phyloP scores from a whole-genome alignment of 2,329 filamentous ascomycete genomes.

The Metarhizium guizhouense region DNA sequence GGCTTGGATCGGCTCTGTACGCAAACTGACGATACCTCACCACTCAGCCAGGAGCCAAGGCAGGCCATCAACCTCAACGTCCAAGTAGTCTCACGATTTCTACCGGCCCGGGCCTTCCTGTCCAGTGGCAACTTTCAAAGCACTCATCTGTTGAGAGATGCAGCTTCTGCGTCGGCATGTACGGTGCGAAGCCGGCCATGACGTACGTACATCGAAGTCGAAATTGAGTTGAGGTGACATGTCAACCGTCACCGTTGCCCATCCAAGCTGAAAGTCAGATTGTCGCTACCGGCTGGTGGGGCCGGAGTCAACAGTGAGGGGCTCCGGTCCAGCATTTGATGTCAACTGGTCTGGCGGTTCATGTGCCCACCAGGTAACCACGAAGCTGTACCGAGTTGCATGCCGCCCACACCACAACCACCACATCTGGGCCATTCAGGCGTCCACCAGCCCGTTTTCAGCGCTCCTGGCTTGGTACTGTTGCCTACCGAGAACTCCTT shows the following conservation, averaged over 20 bases:
- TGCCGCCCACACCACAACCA: too few species aligned
- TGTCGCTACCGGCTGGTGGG: neutral
- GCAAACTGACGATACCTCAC: neutral
- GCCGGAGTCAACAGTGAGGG: neutral
- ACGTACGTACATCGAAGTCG: neutral
- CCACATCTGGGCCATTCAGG: too few species aligned
- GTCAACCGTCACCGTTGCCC: neutral
- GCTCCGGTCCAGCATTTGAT: neutral
- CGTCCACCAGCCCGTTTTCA: too few species aligned
- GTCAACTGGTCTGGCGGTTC: too few species aligned
- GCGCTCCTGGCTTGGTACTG: too few species aligned
- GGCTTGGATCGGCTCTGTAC: neutral
- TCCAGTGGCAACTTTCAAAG: neutral
- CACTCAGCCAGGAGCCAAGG: neutral
- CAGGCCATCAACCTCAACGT: too few species aligned
- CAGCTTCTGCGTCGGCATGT: neutral
- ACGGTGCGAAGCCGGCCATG: neutral
- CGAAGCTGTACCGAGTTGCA: too few species aligned
- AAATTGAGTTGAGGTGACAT: neutral
- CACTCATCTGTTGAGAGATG: neutral
- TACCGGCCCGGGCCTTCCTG: neutral
- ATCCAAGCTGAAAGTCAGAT: neutral
- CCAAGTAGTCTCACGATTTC: neutral
- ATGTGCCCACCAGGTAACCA: too few species aligned
- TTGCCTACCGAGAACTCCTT: too few species aligned